These are phyloP conservation scores for Verticillium klebahnii DNA, from an alignment of 2,329 filamentous ascomycete species.

Conservation along the genomic window DNA sequence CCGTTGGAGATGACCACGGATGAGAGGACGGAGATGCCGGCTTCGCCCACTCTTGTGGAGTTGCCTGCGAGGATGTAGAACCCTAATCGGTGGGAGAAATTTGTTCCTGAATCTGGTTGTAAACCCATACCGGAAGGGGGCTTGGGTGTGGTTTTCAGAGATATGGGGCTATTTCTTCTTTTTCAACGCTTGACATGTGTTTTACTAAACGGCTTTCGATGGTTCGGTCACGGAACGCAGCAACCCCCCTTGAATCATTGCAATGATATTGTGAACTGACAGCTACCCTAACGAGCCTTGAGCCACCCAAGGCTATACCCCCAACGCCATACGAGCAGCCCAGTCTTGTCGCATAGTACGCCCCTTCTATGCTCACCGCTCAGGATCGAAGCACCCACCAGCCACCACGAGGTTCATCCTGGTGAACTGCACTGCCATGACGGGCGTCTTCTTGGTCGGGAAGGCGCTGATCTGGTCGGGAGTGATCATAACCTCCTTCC, in stretches of 20 bases:
- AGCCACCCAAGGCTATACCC: not conserved
- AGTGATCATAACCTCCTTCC: slow-evolving; percentile 84
- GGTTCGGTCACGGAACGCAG: not conserved
- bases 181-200: no score
- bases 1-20: not conserved
- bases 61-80: not conserved
- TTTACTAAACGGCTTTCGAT: no score
- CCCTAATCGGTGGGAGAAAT: no score
- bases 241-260: not conserved
- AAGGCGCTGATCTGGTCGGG: slow-evolving; percentile 94
- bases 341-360: slow-evolving; percentile 3
- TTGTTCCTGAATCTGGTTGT: no score
- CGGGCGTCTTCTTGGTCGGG: slow-evolving; percentile 91
- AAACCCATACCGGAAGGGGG: no score
- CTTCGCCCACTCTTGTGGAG: not conserved
- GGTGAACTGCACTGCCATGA: slow-evolving; percentile 90
- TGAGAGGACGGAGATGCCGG: not conserved
- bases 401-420: slow-evolving; percentile 92
- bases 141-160: no score
- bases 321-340: not conserved
- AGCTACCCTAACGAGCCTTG: not conserved
- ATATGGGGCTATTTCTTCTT: no score
- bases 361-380: slow-evolving; percentile 29
- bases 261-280: not conserved
- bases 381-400: slow-evolving; percentile 64